Conservation (phyloP, 257 asterid species). For the Hygrophila difformis region DNA sequence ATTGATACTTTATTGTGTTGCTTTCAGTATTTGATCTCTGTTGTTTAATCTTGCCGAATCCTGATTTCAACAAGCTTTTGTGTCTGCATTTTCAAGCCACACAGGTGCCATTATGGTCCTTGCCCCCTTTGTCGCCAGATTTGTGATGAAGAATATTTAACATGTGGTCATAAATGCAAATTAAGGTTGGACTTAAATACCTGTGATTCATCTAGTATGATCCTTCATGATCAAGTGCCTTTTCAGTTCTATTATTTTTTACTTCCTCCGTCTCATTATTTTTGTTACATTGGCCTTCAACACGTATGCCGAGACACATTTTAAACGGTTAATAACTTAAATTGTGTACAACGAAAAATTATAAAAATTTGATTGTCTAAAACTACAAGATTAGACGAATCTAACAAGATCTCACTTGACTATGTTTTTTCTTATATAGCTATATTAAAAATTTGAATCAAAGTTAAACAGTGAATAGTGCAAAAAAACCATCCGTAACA, state of each 20-base stretch:
- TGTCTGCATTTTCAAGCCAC: conserved; percentile 49
- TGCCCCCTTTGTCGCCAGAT: conserved; percentile 70
- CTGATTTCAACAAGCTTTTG: conserved; percentile 6
- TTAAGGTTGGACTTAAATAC: conserved; percentile 50
- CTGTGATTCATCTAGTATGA: conserved; percentile 7
- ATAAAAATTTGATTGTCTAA: too few species aligned
- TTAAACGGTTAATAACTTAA: too few species aligned
- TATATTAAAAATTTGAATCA: too few species aligned
- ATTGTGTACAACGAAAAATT: too few species aligned
- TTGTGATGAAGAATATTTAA: conserved; percentile 68
- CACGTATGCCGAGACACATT: too few species aligned
- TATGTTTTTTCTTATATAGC: too few species aligned
- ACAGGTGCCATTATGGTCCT: conserved; percentile 91
- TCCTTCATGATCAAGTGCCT: conserved; percentile 12
- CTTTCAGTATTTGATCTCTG: conserved; percentile 4
- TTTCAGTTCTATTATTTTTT: conserved; percentile 12
- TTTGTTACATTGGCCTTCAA: too few species aligned
- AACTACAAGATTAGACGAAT: too few species aligned
- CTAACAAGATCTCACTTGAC: too few species aligned
- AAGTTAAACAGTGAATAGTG: too few species aligned
- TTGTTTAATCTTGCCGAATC: neutral
- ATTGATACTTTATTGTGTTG: neutral
- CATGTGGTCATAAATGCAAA: conserved; percentile 83
- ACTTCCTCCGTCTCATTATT: too few species aligned
- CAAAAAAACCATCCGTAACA: too few species aligned